Percentiles rank a stretch among this genome's conserved stretches.
These are phyloP conservation scores for Penicillium maclennaniae DNA, from an alignment of 495 filamentous ascomycete genomes.

Conservation along the genomic window DNA sequence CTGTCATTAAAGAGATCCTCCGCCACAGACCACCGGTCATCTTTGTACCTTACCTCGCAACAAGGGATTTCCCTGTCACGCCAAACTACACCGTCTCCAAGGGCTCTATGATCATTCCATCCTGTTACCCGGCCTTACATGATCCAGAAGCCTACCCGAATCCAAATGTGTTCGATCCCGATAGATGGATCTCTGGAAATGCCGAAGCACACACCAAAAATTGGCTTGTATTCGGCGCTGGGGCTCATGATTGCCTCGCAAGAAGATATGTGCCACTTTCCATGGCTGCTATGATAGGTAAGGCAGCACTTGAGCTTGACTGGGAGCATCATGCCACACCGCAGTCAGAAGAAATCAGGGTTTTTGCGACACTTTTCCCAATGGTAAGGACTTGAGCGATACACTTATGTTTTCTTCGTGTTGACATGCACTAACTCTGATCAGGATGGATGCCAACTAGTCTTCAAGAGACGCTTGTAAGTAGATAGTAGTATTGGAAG, in stretches of 20 bases:
- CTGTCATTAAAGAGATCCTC: constrained; percentile 85
- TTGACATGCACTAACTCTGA: neutral
- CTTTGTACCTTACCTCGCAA: constrained; percentile 92
- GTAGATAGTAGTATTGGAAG: neutral
- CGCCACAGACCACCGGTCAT: constrained; percentile 90
- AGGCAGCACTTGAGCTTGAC: constrained; percentile 74
- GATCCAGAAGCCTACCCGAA: constrained; percentile 84
- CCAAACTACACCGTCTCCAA: constrained; percentile 81
- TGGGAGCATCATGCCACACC: constrained; percentile 81
- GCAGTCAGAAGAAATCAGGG: constrained; percentile 81
- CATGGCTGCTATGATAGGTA: constrained; percentile 82
- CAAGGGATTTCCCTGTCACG: constrained; percentile 84
- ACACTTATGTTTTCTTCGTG: no score
- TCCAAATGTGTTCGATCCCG: constrained; percentile 76
- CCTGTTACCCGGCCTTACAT: constrained; percentile 80
- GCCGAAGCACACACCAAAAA: constrained; percentile 92
- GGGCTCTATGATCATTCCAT: constrained; percentile 85
- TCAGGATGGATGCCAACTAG: neutral
- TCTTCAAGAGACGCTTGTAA: neutral
- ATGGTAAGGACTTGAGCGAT: constrained; percentile 68
- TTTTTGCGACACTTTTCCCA: constrained; percentile 93
- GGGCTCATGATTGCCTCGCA: constrained; percentile 88
- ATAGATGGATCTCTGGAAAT: constrained; percentile 83
- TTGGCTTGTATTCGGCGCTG: constrained; percentile 90
- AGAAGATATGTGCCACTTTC: constrained; percentile 83